Percentiles rank a stretch among this genome's conserved stretches.
phyloP scores from a whole-genome alignment of 2,329 filamentous ascomycete species.

The Nemania serpens region DNA sequence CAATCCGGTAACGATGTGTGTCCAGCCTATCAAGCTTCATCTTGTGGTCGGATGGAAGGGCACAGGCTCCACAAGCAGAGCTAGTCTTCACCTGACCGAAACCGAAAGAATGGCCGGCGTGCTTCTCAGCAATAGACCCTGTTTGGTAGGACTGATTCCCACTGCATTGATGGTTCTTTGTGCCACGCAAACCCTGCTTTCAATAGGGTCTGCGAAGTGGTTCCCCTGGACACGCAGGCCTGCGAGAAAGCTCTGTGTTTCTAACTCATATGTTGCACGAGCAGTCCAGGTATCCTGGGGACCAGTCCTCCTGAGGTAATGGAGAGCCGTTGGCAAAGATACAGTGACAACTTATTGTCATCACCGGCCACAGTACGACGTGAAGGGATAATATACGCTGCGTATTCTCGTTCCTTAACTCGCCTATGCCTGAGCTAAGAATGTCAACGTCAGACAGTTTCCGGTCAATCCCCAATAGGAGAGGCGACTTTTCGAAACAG shows the following conservation, averaged over 20 bases:
- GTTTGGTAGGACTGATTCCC: slow-evolving; percentile 27
- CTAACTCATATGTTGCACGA: slow-evolving; percentile 24
- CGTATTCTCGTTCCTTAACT: neutral
- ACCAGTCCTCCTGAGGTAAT: neutral
- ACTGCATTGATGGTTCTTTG: slow-evolving; percentile 33
- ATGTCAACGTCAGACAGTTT: neutral
- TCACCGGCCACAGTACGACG: neutral
- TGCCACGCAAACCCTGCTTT: slow-evolving; percentile 39
- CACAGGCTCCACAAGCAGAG: slow-evolving; percentile 30
- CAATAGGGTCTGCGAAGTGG: slow-evolving; percentile 31
- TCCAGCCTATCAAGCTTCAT: slow-evolving; percentile 12
- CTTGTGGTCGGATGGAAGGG: slow-evolving; percentile 20
- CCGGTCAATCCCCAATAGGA: neutral
- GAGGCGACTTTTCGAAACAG: neutral
- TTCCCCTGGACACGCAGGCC: slow-evolving; percentile 31
- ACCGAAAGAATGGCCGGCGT: slow-evolving; percentile 30
- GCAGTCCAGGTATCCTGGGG: slow-evolving; percentile 1
- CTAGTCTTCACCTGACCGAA: slow-evolving; percentile 24
- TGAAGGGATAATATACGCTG: neutral
- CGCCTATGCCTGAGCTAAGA: neutral
- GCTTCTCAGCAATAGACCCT: slow-evolving; percentile 25
- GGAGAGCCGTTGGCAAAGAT: neutral
- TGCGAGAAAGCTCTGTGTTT: slow-evolving; percentile 24
- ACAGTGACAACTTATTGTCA: neutral
- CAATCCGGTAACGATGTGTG: slow-evolving; percentile 12